Percentiles rank a stretch among this genome's conserved stretches.
These are phyloP conservation scores for Umbelopsis sp. DNA, from an alignment of 192 early-diverging fungal species.

Conservation along the genomic window DNA sequence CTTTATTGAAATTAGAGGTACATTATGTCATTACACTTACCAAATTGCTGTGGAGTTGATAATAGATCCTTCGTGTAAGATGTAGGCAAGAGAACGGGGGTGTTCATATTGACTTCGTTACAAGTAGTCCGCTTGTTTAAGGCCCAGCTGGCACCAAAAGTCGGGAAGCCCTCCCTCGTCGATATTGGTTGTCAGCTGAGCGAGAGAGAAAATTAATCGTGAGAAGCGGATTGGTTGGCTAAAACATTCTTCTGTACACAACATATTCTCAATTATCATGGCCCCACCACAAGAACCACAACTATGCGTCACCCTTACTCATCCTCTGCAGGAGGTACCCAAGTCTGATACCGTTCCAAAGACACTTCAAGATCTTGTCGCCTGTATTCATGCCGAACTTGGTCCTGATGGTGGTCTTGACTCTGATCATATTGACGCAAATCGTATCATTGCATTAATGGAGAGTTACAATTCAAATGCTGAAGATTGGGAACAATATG, in stretches of 20 bases:
- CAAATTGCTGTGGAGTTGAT: no score
- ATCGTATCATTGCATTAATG: constrained; percentile 66
- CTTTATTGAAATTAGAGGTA: background rate
- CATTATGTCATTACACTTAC: no score
- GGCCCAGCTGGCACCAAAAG: background rate
- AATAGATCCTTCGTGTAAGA: no score
- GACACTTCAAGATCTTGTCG: constrained; percentile 47
- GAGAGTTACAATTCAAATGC: constrained; percentile 63
- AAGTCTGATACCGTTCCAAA: constrained; percentile 23
- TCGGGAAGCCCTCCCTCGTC: no score
- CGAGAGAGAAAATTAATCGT: background rate
- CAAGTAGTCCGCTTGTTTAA: no score
- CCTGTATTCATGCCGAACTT: constrained; percentile 51
- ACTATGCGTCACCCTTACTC: background rate
- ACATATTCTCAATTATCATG: background rate
- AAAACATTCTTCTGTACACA: constrained; percentile 10
- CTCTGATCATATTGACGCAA: constrained; percentile 55
- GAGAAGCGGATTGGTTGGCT: background rate
- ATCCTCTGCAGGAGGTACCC: background rate
- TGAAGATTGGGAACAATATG: constrained; percentile 77
- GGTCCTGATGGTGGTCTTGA: constrained; percentile 57
- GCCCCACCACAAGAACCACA: constrained; percentile 14
- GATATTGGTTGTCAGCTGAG: constrained; percentile 10
- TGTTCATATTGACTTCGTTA: no score
- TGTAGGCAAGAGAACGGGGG: no score